These are phyloP conservation scores for Wickerhamiella sorbophila DNA, from an alignment of 805 yeast species.

Conservation along the genomic window DNA sequence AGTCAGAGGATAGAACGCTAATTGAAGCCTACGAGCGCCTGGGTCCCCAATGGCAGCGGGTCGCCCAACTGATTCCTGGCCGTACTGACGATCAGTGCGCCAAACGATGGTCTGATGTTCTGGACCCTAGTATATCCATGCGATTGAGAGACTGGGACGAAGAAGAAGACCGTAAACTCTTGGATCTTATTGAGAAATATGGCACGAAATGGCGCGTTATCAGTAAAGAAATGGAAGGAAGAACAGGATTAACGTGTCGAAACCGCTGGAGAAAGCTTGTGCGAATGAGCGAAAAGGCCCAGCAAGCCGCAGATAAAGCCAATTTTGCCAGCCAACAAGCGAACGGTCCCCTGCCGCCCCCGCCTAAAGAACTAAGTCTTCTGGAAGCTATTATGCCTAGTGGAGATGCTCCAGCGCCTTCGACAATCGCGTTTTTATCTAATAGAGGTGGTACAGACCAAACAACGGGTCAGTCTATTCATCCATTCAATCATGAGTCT, in stretches of 20 bases:
- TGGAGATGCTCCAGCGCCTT: not conserved
- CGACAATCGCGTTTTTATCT: not conserved
- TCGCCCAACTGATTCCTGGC: slow-evolving; percentile 60
- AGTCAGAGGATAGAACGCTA: slow-evolving; percentile 57
- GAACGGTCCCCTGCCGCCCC: not conserved
- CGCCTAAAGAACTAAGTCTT: slow-evolving; percentile 1
- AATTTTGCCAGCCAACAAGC: not conserved
- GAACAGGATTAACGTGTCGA: slow-evolving; percentile 82
- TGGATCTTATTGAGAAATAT: slow-evolving; percentile 49
- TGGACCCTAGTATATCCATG: slow-evolving; percentile 68
- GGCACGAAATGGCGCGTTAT: slow-evolving; percentile 89
- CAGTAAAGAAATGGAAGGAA: slow-evolving; percentile 50
- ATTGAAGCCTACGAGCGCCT: slow-evolving; percentile 46
- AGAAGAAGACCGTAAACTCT: slow-evolving; percentile 59
- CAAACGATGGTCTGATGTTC: slow-evolving; percentile 73
- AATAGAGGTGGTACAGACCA: not conserved
- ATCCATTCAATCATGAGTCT: not conserved
- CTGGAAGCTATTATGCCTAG: slow-evolving; percentile 1
- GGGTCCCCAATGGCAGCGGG: slow-evolving; percentile 81
- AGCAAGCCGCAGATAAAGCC: not conserved
- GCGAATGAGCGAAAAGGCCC: slow-evolving; percentile 31
- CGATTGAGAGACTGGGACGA: slow-evolving; percentile 65
- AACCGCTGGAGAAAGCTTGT: slow-evolving; percentile 80
- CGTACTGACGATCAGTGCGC: slow-evolving; percentile 94
- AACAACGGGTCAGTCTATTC: not conserved